These are phyloP conservation scores for Grosmannia serpens DNA, from an alignment of 2,329 filamentous ascomycete genomes.

Conservation along the genomic window DNA sequence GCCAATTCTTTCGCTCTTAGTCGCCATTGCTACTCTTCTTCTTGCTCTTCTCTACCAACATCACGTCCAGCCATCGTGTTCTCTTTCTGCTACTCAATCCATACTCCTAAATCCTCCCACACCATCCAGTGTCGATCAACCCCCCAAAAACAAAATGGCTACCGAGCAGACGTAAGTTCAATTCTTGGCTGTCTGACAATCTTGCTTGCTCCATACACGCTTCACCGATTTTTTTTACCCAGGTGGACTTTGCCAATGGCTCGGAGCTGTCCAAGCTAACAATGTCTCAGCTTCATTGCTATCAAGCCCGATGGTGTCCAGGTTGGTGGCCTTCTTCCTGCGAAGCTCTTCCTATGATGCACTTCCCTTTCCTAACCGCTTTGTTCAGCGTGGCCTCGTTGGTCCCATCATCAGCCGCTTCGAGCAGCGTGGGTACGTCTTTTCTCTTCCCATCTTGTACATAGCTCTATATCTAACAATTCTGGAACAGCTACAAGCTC, in stretches of 20 bases:
- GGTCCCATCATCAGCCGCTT: conserved; percentile 97
- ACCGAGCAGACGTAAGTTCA: conserved; percentile 71
- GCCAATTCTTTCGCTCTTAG: conserved; percentile 24
- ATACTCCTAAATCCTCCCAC: conserved; percentile 19
- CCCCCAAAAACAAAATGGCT: conserved; percentile 48
- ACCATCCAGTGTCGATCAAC: conserved; percentile 14
- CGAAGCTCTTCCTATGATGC: neutral
- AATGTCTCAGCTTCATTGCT: conserved; percentile 78
- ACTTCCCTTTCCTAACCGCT: neutral
- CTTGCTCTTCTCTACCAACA: conserved; percentile 6
- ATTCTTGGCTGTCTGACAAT: neutral
- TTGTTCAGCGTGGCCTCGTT: conserved; percentile 72
- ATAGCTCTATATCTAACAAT: neutral
- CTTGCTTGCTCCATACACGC: conserved; percentile 11
- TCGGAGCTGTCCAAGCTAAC: conserved; percentile 4
- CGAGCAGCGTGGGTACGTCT: conserved; percentile 77
- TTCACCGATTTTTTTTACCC: neutral
- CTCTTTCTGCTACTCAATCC: conserved; percentile 2
- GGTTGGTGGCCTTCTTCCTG: conserved; percentile 41
- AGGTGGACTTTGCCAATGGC: neutral
- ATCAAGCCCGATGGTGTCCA: conserved; percentile 99
- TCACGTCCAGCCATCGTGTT: neutral
- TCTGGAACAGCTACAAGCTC: conserved; percentile 73
- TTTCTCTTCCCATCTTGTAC: conserved; percentile 7
- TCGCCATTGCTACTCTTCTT: conserved; percentile 9